Percentiles rank a stretch among this genome's conserved stretches.
Conservation (phyloP, 2,329 filamentous ascomycete species). For the Arthrobotrys conoides region DNA sequence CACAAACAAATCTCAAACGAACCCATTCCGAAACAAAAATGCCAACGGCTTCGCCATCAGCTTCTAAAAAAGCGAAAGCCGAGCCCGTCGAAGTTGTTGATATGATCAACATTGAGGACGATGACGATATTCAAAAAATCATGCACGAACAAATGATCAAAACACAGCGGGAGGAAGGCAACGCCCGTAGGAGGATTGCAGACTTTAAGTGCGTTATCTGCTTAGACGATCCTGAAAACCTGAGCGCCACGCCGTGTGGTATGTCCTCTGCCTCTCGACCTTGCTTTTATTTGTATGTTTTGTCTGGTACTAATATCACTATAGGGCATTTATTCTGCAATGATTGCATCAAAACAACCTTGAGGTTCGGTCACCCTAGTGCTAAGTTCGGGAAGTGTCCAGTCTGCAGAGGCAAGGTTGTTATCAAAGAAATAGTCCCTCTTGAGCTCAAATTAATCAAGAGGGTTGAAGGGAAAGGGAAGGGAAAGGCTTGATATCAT, state of each 20-base stretch:
- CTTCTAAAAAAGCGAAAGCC: conserved; percentile 43
- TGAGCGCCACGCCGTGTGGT: conserved; percentile 64
- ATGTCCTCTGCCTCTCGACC: conserved; percentile 22
- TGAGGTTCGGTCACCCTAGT: conserved; percentile 62
- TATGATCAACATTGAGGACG: conserved; percentile 52
- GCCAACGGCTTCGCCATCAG: conserved; percentile 1
- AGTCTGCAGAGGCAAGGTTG: conserved; percentile 64
- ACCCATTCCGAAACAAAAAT: conserved; percentile 23
- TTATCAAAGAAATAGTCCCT: conserved; percentile 63
- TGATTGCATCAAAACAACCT: conserved; percentile 62
- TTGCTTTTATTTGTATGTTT: not conserved
- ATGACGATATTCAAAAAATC: conserved; percentile 60
- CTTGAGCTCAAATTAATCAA: conserved; percentile 63
- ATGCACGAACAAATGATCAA: conserved; percentile 62
- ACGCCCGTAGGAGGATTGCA: conserved; percentile 63
- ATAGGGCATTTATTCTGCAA: conserved; percentile 64
- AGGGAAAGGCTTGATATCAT: conserved; percentile 46
- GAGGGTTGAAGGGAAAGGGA: conserved; percentile 62
- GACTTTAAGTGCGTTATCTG: conserved; percentile 64
- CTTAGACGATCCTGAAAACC: conserved; percentile 63
- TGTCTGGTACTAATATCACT: conserved; percentile 20
- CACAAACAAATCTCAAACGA: conserved; percentile 35
- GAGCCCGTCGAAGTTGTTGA: conserved; percentile 56
- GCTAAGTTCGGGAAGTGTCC: conserved; percentile 63
- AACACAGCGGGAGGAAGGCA: conserved; percentile 60